Conservation (phyloP, 352 stramenopile genomes). For the Pythium folliculosum region DNA sequence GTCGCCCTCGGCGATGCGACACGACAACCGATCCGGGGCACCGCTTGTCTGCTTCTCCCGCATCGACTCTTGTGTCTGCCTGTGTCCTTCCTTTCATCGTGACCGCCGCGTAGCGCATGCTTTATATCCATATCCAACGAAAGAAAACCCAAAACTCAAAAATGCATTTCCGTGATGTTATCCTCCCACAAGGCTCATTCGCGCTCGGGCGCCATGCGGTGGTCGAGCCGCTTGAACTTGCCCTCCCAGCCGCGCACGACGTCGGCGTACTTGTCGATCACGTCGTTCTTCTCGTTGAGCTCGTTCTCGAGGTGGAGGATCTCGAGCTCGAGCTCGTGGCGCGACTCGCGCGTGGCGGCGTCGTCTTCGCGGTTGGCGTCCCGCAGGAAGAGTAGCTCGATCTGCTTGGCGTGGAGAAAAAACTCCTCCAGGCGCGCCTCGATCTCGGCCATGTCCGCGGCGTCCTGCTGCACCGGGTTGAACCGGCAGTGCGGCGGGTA, state of each 20-base stretch:
- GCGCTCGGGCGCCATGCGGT: slow-evolving; percentile 59
- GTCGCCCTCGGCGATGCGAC: not conserved
- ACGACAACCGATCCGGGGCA: slow-evolving; percentile 21
- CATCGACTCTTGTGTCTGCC: slow-evolving; percentile 17
- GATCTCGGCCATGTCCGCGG: slow-evolving; percentile 74
- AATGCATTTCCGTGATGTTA: not conserved
- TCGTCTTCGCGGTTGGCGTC: slow-evolving; percentile 23
- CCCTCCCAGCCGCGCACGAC: slow-evolving; percentile 83
- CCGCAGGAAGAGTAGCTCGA: slow-evolving; percentile 74
- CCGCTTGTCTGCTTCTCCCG: no score
- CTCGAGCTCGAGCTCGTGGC: slow-evolving; percentile 71
- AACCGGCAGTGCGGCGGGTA: slow-evolving; percentile 85
- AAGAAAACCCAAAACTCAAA: not conserved
- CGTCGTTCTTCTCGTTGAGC: slow-evolving; percentile 80
- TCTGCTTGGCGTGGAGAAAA: slow-evolving; percentile 81
- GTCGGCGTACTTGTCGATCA: slow-evolving; percentile 85
- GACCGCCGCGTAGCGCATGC: not conserved
- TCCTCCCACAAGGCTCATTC: slow-evolving; percentile 29
- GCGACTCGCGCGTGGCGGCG: slow-evolving; percentile 21
- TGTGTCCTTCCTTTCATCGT: not conserved
- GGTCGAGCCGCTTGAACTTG: slow-evolving; percentile 82
- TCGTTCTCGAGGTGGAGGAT: slow-evolving; percentile 76
- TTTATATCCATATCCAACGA: not conserved
- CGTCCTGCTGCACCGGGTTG: slow-evolving; percentile 80
- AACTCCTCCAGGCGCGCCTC: slow-evolving; percentile 71